Evolutionary conservation across 805 yeast species (phyloP).

Genomic region (Yarrowia yakushimensis): DNA sequence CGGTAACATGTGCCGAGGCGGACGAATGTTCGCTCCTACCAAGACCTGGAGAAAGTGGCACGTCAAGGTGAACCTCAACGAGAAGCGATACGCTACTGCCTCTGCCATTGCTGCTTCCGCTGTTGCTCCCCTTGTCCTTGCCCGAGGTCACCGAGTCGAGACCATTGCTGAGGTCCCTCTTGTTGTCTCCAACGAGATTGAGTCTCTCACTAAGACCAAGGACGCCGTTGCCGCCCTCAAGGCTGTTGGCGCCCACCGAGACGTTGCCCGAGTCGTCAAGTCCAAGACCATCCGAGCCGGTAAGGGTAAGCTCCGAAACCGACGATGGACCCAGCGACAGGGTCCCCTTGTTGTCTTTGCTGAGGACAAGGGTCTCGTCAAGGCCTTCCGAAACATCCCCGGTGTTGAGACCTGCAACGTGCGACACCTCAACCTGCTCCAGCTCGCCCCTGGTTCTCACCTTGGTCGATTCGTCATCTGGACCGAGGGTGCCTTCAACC

Average conservation of each 20-base stretch:
- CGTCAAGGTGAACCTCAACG: conserved; percentile 99
- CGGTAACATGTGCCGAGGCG: conserved; percentile 99
- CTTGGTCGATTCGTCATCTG: conserved; percentile 99
- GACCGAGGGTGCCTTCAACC: conserved; percentile 98
- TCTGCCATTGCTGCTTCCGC: conserved; percentile 99
- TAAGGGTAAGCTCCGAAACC: conserved; percentile 99
- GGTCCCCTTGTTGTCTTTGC: conserved; percentile 99
- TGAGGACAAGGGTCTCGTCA: conserved; percentile 94
- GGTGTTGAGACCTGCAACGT: conserved; percentile 98
- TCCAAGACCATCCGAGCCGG: conserved; percentile 99
- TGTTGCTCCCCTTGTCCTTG: conserved; percentile 95
- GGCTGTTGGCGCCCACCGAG: conserved; percentile 98
- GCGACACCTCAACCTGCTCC: conserved; percentile 87
- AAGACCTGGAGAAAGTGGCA: conserved; percentile 99
- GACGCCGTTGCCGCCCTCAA: conserved; percentile 97
- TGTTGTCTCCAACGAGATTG: conserved; percentile 90
- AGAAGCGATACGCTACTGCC: conserved; percentile 99
- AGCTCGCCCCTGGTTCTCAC: conserved; percentile 99
- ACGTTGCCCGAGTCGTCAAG: conserved; percentile 94
- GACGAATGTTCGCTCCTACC: conserved; percentile 99
- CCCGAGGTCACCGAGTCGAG: conserved; percentile 99
- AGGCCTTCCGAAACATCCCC: conserved; percentile 99
- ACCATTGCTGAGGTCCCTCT: conserved; percentile 97
- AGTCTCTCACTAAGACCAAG: conserved; percentile 93
- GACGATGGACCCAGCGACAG: conserved; percentile 99